Conservation (phyloP, 495 filamentous ascomycete species). For the Aspergillus ostianus region DNA sequence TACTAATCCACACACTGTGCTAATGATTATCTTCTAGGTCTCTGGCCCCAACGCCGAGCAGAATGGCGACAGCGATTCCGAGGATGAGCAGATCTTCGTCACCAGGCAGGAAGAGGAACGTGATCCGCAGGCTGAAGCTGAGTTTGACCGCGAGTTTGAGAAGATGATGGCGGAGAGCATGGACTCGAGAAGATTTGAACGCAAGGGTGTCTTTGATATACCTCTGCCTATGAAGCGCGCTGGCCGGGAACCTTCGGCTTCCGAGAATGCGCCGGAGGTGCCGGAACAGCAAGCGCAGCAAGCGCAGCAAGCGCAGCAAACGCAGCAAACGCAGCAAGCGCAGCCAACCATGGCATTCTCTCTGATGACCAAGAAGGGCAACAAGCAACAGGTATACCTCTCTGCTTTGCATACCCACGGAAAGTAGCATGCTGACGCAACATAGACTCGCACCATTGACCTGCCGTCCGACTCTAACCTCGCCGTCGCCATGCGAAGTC, state of each 20-base stretch:
- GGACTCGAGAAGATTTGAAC: constrained; percentile 90
- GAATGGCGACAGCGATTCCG: constrained; percentile 54
- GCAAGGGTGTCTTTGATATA: constrained; percentile 90
- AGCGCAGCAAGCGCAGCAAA: constrained; percentile 38
- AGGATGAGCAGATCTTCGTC: constrained; percentile 86
- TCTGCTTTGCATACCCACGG: background rate
- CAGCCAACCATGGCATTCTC: constrained; percentile 82
- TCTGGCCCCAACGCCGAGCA: constrained; percentile 48
- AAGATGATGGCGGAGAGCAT: constrained; percentile 98
- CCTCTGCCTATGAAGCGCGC: constrained; percentile 84
- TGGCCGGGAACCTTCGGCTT: constrained; percentile 42
- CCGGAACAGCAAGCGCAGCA: constrained; percentile 39
- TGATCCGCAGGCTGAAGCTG: constrained; percentile 91
- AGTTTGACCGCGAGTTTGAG: constrained; percentile 96
- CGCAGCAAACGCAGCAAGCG: constrained; percentile 44
- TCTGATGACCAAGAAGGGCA: constrained; percentile 92
- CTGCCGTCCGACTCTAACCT: constrained; percentile 93
- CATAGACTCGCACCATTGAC: constrained; percentile 87
- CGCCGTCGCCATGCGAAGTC: constrained; percentile 90
- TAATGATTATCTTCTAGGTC: constrained; percentile 34
- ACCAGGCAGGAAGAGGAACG: constrained; percentile 85
- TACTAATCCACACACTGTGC: background rate
- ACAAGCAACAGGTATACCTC: constrained; percentile 77
- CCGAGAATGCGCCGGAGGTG: constrained; percentile 35
- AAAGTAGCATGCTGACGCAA: background rate